Percentiles rank a stretch among this genome's conserved stretches.
phyloP scores from a whole-genome alignment of 2,329 filamentous ascomycete species.

The Penicillium sp. region DNA sequence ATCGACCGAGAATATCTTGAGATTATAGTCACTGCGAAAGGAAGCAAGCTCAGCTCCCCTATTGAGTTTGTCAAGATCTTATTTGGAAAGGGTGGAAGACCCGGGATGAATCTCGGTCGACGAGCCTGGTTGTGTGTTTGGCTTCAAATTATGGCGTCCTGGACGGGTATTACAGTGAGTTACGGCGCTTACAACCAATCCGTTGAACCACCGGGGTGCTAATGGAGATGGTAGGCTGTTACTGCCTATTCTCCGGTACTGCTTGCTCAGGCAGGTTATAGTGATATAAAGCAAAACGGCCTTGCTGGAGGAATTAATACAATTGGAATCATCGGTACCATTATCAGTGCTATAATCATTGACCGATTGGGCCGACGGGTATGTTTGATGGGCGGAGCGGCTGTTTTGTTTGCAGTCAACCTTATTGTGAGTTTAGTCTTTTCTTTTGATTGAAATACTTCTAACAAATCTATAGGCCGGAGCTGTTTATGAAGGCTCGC shows the following conservation, averaged over 20 bases:
- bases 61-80: slow-evolving; percentile 41
- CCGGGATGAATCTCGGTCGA: slow-evolving; percentile 35
- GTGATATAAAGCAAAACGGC: slow-evolving; percentile 42
- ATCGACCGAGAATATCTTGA: slow-evolving; percentile 37
- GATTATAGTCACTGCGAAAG: slow-evolving; percentile 33
- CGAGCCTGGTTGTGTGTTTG: slow-evolving; percentile 46
- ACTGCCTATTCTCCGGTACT: slow-evolving; percentile 37
- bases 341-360: slow-evolving; percentile 52
- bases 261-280: slow-evolving; percentile 34
- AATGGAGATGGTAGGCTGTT: slow-evolving; percentile 35
- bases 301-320: slow-evolving; percentile 53
- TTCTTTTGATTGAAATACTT: neutral
- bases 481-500: slow-evolving; percentile 44
- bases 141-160: slow-evolving; percentile 47
- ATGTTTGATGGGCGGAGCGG: slow-evolving; percentile 43
- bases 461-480: slow-evolving; percentile 33
- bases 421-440: slow-evolving; percentile 33
- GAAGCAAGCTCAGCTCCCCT: slow-evolving; percentile 36
- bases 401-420: slow-evolving; percentile 42
- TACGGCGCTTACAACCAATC: neutral
- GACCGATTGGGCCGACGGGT: slow-evolving; percentile 48
- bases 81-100: slow-evolving; percentile 31
- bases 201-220: neutral
- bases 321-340: slow-evolving; percentile 52
- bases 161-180: slow-evolving; percentile 46